Evolutionary conservation across 192 early-diverging fungal genomes (phyloP).

Genomic region (Umbelopsis sp.): DNA sequence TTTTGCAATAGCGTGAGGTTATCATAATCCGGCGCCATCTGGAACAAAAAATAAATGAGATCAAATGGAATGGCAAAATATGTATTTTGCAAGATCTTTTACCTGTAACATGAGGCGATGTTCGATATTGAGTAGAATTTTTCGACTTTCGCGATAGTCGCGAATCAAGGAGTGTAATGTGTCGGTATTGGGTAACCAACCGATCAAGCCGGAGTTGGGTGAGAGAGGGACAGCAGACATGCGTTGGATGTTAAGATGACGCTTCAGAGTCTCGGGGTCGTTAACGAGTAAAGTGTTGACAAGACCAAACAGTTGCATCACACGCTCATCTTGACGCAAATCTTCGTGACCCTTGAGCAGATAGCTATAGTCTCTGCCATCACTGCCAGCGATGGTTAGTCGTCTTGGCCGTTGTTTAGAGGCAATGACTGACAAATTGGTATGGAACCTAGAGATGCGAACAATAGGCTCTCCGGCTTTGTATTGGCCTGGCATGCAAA

Average conservation of each 20-base stretch:
- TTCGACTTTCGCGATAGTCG: constrained; percentile 82
- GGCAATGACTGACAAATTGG: constrained; percentile 79
- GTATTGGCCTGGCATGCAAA: constrained; percentile 92
- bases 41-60: constrained; percentile 10
- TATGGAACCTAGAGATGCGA: constrained; percentile 84
- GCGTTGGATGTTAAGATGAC: constrained; percentile 88
- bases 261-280: constrained; percentile 87
- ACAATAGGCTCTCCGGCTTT: constrained; percentile 84
- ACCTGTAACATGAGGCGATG: constrained; percentile 85
- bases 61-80: neutral
- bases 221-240: constrained; percentile 94
- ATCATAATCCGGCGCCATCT: constrained; percentile 93
- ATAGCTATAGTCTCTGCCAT: constrained; percentile 89
- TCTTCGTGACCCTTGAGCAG: constrained; percentile 98
- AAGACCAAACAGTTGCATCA: constrained; percentile 97
- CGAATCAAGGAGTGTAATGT: constrained; percentile 85
- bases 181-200: constrained; percentile 90
- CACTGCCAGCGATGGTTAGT: constrained; percentile 82
- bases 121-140: constrained; percentile 88
- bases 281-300: constrained; percentile 86
- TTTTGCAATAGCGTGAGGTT: constrained; percentile 85
- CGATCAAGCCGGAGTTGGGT: constrained; percentile 93
- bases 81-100: neutral
- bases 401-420: constrained; percentile 94
- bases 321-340: constrained; percentile 96